These are phyloP conservation scores for Pleurotus eryngii DNA, from an alignment of 768 basidiomycete species.

Conservation along the genomic window DNA sequence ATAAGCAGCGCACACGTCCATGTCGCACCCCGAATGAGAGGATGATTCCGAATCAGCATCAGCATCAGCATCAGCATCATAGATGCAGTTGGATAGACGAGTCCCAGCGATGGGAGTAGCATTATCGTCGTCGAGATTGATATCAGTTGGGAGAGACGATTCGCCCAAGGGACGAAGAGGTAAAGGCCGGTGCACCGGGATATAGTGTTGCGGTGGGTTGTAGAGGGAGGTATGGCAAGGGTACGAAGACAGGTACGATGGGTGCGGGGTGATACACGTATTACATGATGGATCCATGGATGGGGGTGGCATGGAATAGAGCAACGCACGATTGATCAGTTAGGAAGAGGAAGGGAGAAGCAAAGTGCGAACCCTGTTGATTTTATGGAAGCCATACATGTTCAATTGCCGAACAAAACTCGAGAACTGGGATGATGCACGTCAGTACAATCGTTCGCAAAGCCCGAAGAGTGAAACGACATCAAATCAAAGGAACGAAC, in stretches of 20 bases:
- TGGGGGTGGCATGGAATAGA: constrained; percentile 4
- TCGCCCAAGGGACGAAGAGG: not conserved
- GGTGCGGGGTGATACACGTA: not conserved
- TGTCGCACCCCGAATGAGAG: not conserved
- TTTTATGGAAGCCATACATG: constrained; percentile 97
- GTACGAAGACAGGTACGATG: not conserved
- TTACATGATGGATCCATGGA: not conserved
- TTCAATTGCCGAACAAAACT: constrained; percentile 94
- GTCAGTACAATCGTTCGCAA: constrained; percentile 7
- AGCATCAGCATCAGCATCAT: not conserved
- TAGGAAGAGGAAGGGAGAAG: not conserved
- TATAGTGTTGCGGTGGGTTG: not conserved
- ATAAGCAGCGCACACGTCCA: not conserved
- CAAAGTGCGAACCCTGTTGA: constrained; percentile 63
- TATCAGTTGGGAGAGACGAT: not conserved
- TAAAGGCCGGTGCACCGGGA: not conserved
- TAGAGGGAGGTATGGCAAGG: not conserved
- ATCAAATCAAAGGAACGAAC: not conserved
- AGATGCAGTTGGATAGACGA: not conserved
- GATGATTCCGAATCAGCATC: not conserved
- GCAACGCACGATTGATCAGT: not conserved
- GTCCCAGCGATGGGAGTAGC: not conserved
- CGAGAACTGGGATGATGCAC: constrained; percentile 58
- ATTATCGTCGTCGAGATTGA: not conserved
- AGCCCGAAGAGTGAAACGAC: not conserved